Evolutionary conservation across 2,329 filamentous ascomycete species (phyloP), one percentile per base, ranked within the genome.

Genomic region (Magnaporthiopsis rhizophila): DNA sequence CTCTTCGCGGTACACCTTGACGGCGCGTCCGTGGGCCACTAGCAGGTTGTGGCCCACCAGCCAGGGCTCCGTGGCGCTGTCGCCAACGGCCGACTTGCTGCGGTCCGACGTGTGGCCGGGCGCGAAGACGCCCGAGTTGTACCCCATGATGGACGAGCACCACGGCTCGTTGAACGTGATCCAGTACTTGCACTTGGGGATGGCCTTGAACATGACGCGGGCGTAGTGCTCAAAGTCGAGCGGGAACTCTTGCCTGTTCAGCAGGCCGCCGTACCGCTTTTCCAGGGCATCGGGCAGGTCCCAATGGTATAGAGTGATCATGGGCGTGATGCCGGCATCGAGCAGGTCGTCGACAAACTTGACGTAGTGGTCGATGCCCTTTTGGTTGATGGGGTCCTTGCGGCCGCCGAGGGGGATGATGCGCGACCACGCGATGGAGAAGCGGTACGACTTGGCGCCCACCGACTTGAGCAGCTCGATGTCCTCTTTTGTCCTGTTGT

Each of bases 141-240:
- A 95, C 50, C 91, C 91, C 58, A 95, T 82, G 66, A 95, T 88
- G 63, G 89, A 86, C 68, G 86, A 90, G 77, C 91, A 96, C 87
- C 90, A 95, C 3, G 92, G 92, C 79, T 96, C 91, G 74, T 95
- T 95, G 79, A 94, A 92, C 32, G 91, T 95, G 75, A 93, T 91
- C 92, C 92, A 96, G 77, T 91, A 83, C 80, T 92, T 91, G 71
- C 92, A 91, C 75, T 88, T 89, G 64, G 87, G 84, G 61, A 96
- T 81, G 1, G 87, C 85, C 73, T 88, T 82, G 79, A 92, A 96
- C 71, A 91, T 81, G 60, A 91, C 80, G 67, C 88, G 86, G 12
- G 91, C 89, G 73, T 93, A 96, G 76, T 89, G 79, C 69, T 89
- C 88, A 73, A 87, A 96, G 77, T 96, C 92, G 65, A 88, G 83